phyloP scores from a whole-genome alignment of 108 stramenopile genomes.

The Schizochytrium sp. region DNA sequence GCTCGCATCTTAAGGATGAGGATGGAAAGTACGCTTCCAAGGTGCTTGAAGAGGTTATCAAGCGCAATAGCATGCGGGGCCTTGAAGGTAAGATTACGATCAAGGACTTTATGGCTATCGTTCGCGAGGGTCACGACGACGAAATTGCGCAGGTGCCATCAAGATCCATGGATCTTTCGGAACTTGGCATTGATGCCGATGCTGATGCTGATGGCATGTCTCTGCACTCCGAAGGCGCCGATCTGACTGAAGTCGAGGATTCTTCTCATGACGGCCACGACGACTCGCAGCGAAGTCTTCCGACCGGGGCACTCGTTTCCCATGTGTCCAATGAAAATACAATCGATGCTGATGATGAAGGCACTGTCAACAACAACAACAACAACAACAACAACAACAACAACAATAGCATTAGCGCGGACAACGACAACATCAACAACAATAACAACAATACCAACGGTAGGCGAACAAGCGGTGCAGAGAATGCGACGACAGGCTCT shows the following conservation, averaged over 20 bases:
- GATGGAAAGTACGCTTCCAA: background rate
- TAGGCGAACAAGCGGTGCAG: too few species aligned
- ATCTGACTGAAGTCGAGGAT: background rate
- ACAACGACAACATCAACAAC: too few species aligned
- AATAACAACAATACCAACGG: too few species aligned
- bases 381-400: too few species aligned
- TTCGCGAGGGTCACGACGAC: background rate
- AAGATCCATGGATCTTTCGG: background rate
- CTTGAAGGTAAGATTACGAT: background rate
- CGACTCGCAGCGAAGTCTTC: too few species aligned
- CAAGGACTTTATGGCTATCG: background rate
- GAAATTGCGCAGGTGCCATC: background rate
- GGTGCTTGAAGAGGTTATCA: constrained; percentile 3
- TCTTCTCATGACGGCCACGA: too few species aligned
- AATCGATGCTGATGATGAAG: too few species aligned
- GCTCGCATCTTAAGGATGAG: constrained; percentile 13
- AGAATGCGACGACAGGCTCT: too few species aligned
- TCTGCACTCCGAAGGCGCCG: background rate
- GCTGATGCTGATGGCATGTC: background rate
- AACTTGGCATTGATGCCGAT: background rate
- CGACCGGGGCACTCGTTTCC: too few species aligned
- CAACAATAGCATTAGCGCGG: too few species aligned
- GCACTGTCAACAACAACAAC: too few species aligned
- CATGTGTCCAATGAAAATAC: too few species aligned
- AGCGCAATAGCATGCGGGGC: background rate